A percentile compares a stretch with the other conserved stretches of the same genome.
These are phyloP conservation scores for Colletotrichum musae DNA, from an alignment of 2,329 filamentous ascomycete genomes.

Conservation along the genomic window DNA sequence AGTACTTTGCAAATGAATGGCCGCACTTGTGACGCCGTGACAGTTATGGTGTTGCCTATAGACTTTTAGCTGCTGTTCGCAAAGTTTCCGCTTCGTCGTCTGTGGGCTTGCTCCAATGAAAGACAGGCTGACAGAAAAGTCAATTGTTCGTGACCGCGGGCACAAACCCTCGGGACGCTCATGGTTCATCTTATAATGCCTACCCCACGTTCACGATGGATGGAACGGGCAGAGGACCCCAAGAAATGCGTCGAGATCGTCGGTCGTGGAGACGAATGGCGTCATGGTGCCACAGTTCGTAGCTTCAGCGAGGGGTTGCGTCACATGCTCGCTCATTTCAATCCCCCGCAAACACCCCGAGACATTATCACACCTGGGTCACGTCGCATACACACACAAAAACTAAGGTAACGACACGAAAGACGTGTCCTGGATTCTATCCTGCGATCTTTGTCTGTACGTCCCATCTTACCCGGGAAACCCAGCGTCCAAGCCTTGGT, in stretches of 20 bases:
- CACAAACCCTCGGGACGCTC: neutral
- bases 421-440: slow-evolving; percentile 26
- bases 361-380: neutral
- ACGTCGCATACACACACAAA: neutral
- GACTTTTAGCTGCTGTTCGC: no score
- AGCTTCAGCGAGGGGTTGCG: neutral
- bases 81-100: no score
- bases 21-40: neutral
- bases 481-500: slow-evolving; percentile 31
- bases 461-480: slow-evolving; percentile 29
- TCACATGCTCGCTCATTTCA: no score
- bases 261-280: neutral
- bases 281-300: neutral
- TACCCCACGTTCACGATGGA: neutral
- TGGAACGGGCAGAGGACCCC: slow-evolving; percentile 11
- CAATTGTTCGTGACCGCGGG: neutral
- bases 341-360: no score
- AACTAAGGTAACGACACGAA: neutral
- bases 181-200: neutral
- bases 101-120: neutral
- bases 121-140: neutral
- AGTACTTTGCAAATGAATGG: neutral
- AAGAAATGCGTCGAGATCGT: neutral
- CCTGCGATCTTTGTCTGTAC: slow-evolving; percentile 28
- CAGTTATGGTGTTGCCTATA: no score